Base-by-base conservation (phyloP, 1,139 yeast genomes). In the Hanseniaspora sp. region DNA sequence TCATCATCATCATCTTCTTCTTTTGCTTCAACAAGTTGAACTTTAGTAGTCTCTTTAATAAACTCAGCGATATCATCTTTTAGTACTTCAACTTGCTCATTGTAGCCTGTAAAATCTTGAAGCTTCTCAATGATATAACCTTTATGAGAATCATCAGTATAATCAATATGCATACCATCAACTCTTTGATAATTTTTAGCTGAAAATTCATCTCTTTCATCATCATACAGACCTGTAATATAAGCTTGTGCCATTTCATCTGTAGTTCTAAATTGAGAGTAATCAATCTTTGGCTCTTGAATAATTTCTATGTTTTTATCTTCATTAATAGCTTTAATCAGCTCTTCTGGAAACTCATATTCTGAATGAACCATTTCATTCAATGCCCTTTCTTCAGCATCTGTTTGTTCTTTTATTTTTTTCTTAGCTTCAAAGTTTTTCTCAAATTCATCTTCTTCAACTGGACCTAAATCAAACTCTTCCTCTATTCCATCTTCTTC, bases 241-340 rank as follows among this genome's bases (percentile, higher is more conserved):
- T 81, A 81, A 0, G 83, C 84, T 56, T 73, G 71, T 0, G 78
- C 84, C 83, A 80, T 77, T 4, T 77, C 71, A 53, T 79, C 82
- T 59, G 76, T 56, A 58, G 78, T 75, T 48, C 69, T 69, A 37
- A 72, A 73, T 48, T 77, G 59, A 7, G 71, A 67, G 59, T 70
- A 76, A 58, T 77, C 81, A 8, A 77, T 62, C 29, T 57, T 58
- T 5, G 69, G 67, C 11, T 58, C 58, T 23, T 57, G 56, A 11
- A 59, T 56, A n/a, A 56, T 53, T 44, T 56, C 58, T 18, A 55
- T 58, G 29, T 57, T 56, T 11, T 51, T 28, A 9, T 57, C 49
- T 38, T 58, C 57, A 30, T 55, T 59, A n/a, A 47, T 35, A 12
- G 53, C 46, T 7, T 48, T 41, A 13, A 56, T 57, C 1, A 57